Evolutionary conservation across 805 yeast species (phyloP).

Genomic region (Candida tallmaniae): DNA sequence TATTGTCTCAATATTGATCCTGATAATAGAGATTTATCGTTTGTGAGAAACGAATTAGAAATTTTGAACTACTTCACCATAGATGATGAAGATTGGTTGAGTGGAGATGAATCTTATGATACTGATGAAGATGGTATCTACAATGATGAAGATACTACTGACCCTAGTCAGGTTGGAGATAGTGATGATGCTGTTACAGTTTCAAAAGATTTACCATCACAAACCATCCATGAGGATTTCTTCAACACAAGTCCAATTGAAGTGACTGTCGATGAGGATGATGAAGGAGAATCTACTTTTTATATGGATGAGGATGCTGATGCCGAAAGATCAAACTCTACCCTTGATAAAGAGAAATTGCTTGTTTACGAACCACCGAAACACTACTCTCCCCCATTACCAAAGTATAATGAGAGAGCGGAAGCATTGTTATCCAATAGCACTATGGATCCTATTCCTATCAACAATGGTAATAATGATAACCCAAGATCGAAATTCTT

Average conservation of each 20-base stretch:
- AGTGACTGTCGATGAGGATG: slow-evolving; percentile 2
- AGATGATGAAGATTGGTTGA: slow-evolving; percentile 58
- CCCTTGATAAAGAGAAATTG: slow-evolving; percentile 3
- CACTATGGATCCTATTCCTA: slow-evolving; percentile 40
- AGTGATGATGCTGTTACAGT: no score
- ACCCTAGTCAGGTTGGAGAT: background rate
- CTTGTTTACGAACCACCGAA: background rate
- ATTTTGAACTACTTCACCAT: slow-evolving; percentile 68
- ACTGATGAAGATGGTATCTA: slow-evolving; percentile 14
- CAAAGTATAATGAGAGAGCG: slow-evolving; percentile 34
- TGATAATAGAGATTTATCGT: slow-evolving; percentile 63
- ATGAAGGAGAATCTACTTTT: slow-evolving; percentile 14
- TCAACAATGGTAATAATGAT: slow-evolving; percentile 16
- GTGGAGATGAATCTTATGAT: slow-evolving; percentile 48
- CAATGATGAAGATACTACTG: background rate
- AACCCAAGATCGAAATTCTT: slow-evolving; percentile 18
- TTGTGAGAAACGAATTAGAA: slow-evolving; percentile 56
- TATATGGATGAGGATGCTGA: slow-evolving; percentile 14
- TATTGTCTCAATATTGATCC: slow-evolving; percentile 83
- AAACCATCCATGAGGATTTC: slow-evolving; percentile 9
- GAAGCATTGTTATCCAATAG: slow-evolving; percentile 38
- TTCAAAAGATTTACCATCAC: slow-evolving; percentile 5
- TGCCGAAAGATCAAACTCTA: slow-evolving; percentile 8
- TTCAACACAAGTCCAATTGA: background rate
- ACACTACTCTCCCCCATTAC: background rate